These are phyloP conservation scores for Blastomyces emzantsi DNA, from an alignment of 2,329 filamentous ascomycete genomes.

Conservation along the genomic window DNA sequence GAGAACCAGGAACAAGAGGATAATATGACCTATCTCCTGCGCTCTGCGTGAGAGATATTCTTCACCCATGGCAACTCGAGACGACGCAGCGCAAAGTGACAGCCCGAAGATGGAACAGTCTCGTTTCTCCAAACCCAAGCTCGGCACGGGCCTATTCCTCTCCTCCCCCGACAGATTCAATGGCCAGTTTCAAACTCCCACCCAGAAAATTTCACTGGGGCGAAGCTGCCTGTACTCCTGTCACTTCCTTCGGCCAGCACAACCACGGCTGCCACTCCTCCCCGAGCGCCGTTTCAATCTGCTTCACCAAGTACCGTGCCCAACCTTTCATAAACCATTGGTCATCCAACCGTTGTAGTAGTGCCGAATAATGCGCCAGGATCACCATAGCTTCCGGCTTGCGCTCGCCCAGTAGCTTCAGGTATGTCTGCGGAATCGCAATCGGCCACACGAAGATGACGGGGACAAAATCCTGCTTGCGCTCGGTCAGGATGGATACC, in stretches of 20 bases:
- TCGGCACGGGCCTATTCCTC: neutral
- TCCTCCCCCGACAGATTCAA: too few species aligned
- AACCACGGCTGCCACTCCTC: constrained; percentile 23
- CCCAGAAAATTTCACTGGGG: neutral
- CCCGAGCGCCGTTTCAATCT: constrained; percentile 21
- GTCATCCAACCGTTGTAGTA: constrained; percentile 22
- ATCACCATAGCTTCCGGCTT: constrained; percentile 25
- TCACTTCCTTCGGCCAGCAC: constrained; percentile 20
- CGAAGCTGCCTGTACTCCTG: constrained; percentile 1
- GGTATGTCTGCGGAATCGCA: constrained; percentile 22
- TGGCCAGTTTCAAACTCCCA: neutral
- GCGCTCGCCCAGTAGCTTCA: constrained; percentile 23
- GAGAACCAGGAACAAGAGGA: neutral
- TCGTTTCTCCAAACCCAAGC: neutral
- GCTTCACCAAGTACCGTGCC: constrained; percentile 23
- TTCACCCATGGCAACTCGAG: neutral
- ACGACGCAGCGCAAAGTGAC: neutral
- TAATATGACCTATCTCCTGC: neutral
- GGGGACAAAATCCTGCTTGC: constrained; percentile 22
- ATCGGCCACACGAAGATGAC: constrained; percentile 26
- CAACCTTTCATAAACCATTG: constrained; percentile 25
- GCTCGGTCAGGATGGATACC: constrained; percentile 20
- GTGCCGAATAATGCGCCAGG: constrained; percentile 24
- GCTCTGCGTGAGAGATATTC: neutral
- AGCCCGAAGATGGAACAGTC: neutral